Base-by-base conservation (phyloP, 1,284 basidiomycete species). In the Sanghuangporus baumii region DNA sequence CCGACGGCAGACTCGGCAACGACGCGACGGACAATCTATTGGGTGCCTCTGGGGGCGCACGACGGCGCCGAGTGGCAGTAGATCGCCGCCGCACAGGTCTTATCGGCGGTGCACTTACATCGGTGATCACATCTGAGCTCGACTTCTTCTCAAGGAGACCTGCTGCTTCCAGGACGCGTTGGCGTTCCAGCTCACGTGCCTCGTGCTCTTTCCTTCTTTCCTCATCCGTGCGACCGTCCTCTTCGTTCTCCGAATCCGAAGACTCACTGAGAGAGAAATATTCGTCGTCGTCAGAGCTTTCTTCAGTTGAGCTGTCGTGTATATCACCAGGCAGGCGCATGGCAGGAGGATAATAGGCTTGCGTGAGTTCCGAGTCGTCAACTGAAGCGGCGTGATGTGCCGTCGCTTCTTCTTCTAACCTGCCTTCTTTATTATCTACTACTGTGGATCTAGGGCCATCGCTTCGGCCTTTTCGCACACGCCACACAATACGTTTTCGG, bases 111-210 rank as follows among this genome's bases (percentile, higher is more conserved):
- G 82, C 81, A 14, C 76, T 74, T 59, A 79, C 74, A 59, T 74
- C 71, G 64, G 80, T 79, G 31, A 36, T 57, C 50, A 43, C 50
- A 16, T 60, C 46, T 3, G 55, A 43, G 26, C 38, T 43, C 23
- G 18, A 46, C 73, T 75, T 61, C 67, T 87, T 86, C 57, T 96
- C 81, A 62, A 94, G 85, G 41, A 97, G 76, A 0, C 96, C 96
- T 0, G 94, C 94, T 0, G 93, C 92, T 71, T 94, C 87, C 14
- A 98, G 78, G 8, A 96, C 91, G 26, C 89, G 82, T 67, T 87
- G 83, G 36, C 93, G 80, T 72, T 96, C 94, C 18, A 81, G 78
- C 63, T 88, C 93, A 50, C 92, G 83, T 36, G 86, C 83, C 66
- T 81, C 80, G 16, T 81, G 79, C 62, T 89, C 87, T 54, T 74